phyloP scores from a whole-genome alignment of 495 filamentous ascomycete genomes.

The Podospora appendiculata region DNA sequence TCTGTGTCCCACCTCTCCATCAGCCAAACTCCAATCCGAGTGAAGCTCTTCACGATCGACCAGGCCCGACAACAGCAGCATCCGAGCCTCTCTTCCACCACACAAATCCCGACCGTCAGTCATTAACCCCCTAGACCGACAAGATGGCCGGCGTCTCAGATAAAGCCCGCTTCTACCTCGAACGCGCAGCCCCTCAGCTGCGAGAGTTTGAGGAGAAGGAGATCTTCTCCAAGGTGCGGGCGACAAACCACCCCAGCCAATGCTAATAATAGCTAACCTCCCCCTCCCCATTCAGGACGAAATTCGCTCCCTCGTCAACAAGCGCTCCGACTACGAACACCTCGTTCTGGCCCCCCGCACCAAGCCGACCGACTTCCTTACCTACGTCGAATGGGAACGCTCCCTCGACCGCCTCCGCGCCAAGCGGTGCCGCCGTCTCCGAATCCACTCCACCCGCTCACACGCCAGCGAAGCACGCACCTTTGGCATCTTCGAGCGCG shows the following conservation, averaged over 20 bases:
- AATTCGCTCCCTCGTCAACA: conserved; percentile 77
- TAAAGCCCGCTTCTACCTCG: conserved; percentile 90
- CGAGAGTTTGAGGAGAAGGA: conserved; percentile 82
- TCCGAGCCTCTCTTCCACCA: neutral
- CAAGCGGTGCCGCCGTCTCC: conserved; percentile 73
- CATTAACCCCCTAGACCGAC: neutral
- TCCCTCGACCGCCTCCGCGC: conserved; percentile 75
- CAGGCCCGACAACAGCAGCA: neutral
- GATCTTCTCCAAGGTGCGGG: conserved; percentile 69
- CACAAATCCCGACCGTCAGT: neutral
- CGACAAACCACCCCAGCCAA: neutral
- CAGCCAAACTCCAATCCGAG: neutral
- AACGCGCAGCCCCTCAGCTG: conserved; percentile 83
- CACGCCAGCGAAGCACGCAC: conserved; percentile 72
- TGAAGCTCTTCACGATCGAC: neutral
- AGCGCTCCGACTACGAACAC: conserved; percentile 90
- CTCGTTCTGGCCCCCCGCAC: conserved; percentile 74
- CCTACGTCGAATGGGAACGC: conserved; percentile 87
- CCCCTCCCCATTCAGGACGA: conserved; percentile 51
- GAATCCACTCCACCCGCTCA: conserved; percentile 51
- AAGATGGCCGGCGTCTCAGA: conserved; percentile 78
- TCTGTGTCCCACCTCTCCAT: conserved; percentile 10
- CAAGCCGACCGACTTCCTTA: conserved; percentile 66
- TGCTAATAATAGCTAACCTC: neutral
- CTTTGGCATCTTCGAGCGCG: conserved; percentile 83